These are phyloP conservation scores for Ascochyta pisi DNA, from an alignment of 2,329 filamentous ascomycete species.

Conservation along the genomic window DNA sequence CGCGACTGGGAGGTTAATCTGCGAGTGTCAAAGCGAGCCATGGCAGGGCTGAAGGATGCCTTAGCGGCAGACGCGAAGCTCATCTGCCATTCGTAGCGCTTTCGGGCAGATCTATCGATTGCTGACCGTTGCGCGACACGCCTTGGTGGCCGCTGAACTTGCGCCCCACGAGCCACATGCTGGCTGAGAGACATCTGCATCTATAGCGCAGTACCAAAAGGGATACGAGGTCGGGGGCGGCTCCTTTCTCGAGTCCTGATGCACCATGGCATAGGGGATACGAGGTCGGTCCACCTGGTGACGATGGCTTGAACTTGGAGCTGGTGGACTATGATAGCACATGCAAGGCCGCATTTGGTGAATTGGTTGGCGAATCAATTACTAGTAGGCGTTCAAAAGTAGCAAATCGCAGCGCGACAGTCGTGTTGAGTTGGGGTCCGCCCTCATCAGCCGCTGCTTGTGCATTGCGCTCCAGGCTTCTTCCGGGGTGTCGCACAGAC, in stretches of 20 bases:
- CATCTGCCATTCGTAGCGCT: conserved; percentile 31
- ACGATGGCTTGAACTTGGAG: conserved; percentile 10
- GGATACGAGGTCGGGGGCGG: conserved; percentile 12
- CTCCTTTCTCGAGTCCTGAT: conserved; percentile 1
- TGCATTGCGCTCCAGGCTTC: conserved; percentile 15
- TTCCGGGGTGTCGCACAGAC: conserved; percentile 25
- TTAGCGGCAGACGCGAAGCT: conserved; percentile 24
- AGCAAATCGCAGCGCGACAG: conserved; percentile 15
- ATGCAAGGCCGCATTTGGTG: conserved; percentile 3
- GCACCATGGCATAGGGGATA: conserved; percentile 17
- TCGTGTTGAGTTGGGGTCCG: conserved; percentile 16
- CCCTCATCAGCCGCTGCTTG: conserved; percentile 26
- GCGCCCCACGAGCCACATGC: conserved; percentile 34
- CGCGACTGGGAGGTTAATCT: conserved; percentile 19
- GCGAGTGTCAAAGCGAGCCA: conserved; percentile 24
- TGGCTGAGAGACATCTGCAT: conserved; percentile 32
- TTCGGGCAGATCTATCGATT: conserved; percentile 24
- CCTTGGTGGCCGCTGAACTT: conserved; percentile 26
- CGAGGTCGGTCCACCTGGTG: conserved; percentile 14
- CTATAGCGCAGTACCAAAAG: conserved; percentile 28
- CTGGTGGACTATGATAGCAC: conserved; percentile 3
- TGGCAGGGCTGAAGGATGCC: conserved; percentile 38
- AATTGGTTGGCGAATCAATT: conserved; percentile 9
- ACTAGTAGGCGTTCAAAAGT: neutral
- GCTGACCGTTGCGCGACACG: conserved; percentile 38